Conservation (phyloP, 768 basidiomycete genomes). For the Porpolomopsis calyptriformis region DNA sequence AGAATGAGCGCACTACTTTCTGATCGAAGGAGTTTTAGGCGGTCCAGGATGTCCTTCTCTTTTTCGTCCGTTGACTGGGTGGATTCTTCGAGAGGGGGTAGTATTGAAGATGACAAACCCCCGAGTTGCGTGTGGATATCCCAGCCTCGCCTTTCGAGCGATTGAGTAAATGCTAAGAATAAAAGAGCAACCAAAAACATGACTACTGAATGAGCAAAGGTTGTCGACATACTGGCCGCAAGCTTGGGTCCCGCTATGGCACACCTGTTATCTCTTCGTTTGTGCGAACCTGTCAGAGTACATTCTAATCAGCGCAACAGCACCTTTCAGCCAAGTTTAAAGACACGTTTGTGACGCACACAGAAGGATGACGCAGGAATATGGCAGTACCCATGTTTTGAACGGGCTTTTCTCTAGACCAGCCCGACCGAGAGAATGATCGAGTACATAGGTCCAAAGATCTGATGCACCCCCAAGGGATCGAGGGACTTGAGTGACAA, state of each 20-base stretch:
- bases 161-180: constrained; percentile 46
- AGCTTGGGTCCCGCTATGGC: constrained; percentile 78
- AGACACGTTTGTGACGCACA: constrained; percentile 32
- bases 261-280: constrained; percentile 86
- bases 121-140: constrained; percentile 66
- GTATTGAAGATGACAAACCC: constrained; percentile 36
- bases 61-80: constrained; percentile 40
- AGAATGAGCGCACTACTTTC: constrained; percentile 72
- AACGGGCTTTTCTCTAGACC: constrained; percentile 39
- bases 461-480: constrained; percentile 54
- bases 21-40: constrained; percentile 40
- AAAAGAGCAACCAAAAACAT: constrained; percentile 7
- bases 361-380: constrained; percentile 79
- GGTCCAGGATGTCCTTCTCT: constrained; percentile 42
- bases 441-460: constrained; percentile 55
- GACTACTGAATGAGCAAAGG: constrained; percentile 10
- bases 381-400: constrained; percentile 76
- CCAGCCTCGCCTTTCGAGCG: constrained; percentile 62
- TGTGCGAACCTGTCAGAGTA: constrained; percentile 69
- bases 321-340: background rate
- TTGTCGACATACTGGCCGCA: constrained; percentile 47
- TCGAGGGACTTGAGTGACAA: constrained; percentile 62
- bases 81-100: constrained; percentile 52
- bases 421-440: constrained; percentile 43
- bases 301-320: background rate